phyloP scores from a whole-genome alignment of 1,284 basidiomycete species.

The Sporisorium iseilematis-ciliati region DNA sequence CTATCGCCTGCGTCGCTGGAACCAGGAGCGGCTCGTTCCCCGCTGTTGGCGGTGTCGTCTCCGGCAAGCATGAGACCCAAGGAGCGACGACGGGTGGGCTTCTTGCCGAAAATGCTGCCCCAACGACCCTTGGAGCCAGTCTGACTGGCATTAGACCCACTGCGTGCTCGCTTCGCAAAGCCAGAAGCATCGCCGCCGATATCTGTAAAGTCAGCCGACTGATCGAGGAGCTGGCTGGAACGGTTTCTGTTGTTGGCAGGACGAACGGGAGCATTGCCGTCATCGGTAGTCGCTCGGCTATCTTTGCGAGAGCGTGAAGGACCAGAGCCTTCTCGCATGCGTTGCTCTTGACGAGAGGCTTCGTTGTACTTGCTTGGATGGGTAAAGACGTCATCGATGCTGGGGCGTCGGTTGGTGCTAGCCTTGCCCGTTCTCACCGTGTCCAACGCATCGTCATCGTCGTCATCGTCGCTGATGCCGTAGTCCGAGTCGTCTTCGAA shows the following conservation, averaged over 20 bases:
- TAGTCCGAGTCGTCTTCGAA: conserved; percentile 77
- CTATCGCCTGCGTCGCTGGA: conserved; percentile 48
- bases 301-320: conserved; percentile 44
- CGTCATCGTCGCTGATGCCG: conserved; percentile 72
- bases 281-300: conserved; percentile 36
- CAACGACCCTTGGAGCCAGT: conserved; percentile 34
- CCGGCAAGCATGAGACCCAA: conserved; percentile 48
- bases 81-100: conserved; percentile 41
- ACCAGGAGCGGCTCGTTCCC: conserved; percentile 31
- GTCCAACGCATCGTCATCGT: conserved; percentile 70
- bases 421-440: conserved; percentile 48
- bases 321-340: conserved; percentile 40
- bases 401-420: conserved; percentile 45
- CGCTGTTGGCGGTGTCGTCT: conserved; percentile 29
- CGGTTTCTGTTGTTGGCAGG: conserved; percentile 34
- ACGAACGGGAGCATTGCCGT: conserved; percentile 14
- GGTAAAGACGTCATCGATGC: conserved; percentile 61
- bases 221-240: conserved; percentile 46
- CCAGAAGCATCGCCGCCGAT: conserved; percentile 28
- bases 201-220: conserved; percentile 27
- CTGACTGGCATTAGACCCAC: conserved; percentile 49
- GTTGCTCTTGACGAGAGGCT: conserved; percentile 49
- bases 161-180: conserved; percentile 26
- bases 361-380: conserved; percentile 55
- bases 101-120: conserved; percentile 53